These are phyloP conservation scores for Salix caprea DNA, from an alignment of 345 rosid genomes.

Conservation along the genomic window DNA sequence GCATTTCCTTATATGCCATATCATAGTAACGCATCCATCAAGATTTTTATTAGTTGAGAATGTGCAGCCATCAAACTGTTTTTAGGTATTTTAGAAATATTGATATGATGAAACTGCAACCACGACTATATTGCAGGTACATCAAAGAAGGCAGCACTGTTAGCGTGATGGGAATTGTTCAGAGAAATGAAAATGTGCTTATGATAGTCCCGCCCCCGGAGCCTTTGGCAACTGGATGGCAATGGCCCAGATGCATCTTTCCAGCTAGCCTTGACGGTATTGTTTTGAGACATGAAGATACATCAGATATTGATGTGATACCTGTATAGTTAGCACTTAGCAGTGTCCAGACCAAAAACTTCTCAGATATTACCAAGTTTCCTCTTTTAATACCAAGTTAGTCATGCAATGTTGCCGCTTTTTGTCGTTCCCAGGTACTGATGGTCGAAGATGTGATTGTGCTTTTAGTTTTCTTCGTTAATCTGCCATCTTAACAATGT, in stretches of 20 bases:
- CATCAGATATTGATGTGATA: conserved; percentile 74
- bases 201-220: conserved; percentile 80
- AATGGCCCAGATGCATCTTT: conserved; percentile 67
- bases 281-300: conserved; percentile 86
- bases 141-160: conserved; percentile 99
- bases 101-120: background rate
- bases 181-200: conserved; percentile 88
- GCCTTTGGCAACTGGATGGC: conserved; percentile 82
- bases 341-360: background rate
- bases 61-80: background rate
- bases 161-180: conserved; percentile 93
- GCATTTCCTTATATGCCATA: background rate
- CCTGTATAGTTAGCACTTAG: conserved; percentile 48
- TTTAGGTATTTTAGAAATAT: background rate
- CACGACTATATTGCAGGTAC: conserved; percentile 39
- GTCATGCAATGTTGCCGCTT: too few species aligned
- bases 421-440: background rate
- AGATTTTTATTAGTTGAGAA: background rate
- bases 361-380: too few species aligned
- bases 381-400: too few species aligned
- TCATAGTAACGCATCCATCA: background rate
- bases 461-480: background rate
- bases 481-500: background rate
- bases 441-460: background rate
- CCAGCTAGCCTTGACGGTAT: conserved; percentile 82